Percentiles rank a stretch among this genome's conserved stretches.
Evolutionary conservation across 257 asterid genomes (phyloP).

Genomic region (Gardenia jasminoides): DNA sequence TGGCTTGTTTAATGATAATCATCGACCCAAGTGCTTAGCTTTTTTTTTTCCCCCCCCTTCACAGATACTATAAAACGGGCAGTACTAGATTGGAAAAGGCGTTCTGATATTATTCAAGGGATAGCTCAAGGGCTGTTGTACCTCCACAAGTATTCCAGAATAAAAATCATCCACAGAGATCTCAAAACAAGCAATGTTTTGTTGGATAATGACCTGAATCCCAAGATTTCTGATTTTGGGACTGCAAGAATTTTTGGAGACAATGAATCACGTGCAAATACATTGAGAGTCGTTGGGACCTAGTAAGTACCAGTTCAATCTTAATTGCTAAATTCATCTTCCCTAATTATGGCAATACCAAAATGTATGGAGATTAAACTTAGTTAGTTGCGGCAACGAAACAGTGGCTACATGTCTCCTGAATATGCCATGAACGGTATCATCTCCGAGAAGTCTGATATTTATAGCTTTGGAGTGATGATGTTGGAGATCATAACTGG

Average conservation of each 20-base stretch:
- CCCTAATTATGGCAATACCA: too few species aligned
- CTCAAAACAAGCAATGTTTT: constrained; percentile 1
- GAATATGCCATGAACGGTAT: background rate
- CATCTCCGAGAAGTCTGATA: constrained; percentile 8
- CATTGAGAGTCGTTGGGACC: background rate
- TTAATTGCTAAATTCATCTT: background rate
- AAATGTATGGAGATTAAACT: too few species aligned
- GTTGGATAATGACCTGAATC: background rate
- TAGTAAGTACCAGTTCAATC: background rate
- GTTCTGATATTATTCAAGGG: background rate
- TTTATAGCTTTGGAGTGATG: constrained; percentile 3
- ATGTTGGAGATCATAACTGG: constrained; percentile 13
- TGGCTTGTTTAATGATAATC: background rate
- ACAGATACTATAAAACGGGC: background rate
- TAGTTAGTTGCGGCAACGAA: background rate
- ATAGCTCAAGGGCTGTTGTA: constrained; percentile 5
- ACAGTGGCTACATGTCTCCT: constrained; percentile 1
- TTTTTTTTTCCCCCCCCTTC: background rate
- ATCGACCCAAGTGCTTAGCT: too few species aligned
- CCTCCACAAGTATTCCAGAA: constrained; percentile 2
- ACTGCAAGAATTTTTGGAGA: constrained; percentile 8
- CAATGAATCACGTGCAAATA: background rate
- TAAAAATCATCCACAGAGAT: background rate
- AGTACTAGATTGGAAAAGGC: background rate
- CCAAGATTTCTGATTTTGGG: constrained; percentile 14